Conservation (phyloP, 305 asterid species). For the Fraxinus dipetala region DNA sequence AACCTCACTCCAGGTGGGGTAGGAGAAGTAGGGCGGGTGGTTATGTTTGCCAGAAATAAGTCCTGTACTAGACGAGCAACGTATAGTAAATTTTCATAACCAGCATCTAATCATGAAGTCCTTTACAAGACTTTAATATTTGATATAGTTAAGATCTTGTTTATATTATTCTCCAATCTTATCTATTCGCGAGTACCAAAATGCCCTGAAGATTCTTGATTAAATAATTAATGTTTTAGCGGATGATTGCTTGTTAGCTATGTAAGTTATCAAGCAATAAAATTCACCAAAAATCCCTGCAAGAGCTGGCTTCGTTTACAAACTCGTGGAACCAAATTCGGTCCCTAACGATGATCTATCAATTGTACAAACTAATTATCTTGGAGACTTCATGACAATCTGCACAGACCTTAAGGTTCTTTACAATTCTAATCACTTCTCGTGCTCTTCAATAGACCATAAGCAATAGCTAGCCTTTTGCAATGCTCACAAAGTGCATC, state of each 20-base stretch:
- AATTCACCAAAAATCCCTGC: conserved; percentile 23
- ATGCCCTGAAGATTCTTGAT: not conserved
- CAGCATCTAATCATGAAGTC: not conserved
- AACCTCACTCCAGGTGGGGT: not conserved
- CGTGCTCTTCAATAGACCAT: conserved; percentile 30
- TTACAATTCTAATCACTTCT: conserved; percentile 24
- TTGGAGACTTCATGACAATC: conserved; percentile 33
- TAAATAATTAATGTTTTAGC: not conserved
- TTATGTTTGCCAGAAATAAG: not conserved
- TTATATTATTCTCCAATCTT: not conserved
- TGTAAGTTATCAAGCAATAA: not conserved
- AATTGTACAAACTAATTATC: conserved; percentile 27
- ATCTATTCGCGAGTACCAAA: not conserved
- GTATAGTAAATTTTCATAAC: not conserved
- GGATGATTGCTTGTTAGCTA: not conserved
- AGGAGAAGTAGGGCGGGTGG: not conserved
- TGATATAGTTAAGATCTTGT: not conserved
- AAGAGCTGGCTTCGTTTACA: conserved; percentile 25
- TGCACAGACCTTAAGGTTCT: conserved; percentile 24
- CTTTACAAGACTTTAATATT: not conserved
- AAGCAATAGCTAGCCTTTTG: conserved; percentile 43
- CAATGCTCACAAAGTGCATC: conserved; percentile 27
- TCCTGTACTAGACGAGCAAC: not conserved
- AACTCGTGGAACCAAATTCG: conserved; percentile 29
- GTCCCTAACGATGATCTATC: conserved; percentile 5